Evolutionary conservation across 1,284 basidiomycete species (phyloP).

Genomic region (Ceraceosorus guamensis): DNA sequence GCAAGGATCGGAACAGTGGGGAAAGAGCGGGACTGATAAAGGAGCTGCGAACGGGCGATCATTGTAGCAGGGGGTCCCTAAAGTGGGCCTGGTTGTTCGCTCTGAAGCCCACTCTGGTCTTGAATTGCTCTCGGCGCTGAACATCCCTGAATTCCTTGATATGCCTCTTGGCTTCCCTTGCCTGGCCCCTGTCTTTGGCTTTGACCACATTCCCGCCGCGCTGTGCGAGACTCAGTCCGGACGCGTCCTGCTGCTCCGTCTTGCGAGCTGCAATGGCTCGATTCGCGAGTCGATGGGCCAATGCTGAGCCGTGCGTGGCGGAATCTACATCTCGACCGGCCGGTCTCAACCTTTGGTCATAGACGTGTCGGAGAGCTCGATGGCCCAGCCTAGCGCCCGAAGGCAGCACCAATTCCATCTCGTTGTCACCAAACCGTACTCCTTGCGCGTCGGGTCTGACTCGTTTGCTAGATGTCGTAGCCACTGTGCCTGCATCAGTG

Average conservation of each 20-base stretch:
- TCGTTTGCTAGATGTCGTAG: background rate
- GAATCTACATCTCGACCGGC: background rate
- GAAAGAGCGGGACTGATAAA: too few relatives aligned
- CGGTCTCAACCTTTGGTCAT: conserved; percentile 58
- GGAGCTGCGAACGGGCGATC: background rate
- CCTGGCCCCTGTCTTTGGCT: conserved; percentile 78
- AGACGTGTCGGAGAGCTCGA: conserved; percentile 76
- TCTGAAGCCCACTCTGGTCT: conserved; percentile 57
- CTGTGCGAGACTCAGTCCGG: conserved; percentile 15
- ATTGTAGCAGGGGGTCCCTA: conserved; percentile 45
- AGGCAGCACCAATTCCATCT: conserved; percentile 85
- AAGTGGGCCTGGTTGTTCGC: conserved; percentile 48
- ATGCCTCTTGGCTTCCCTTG: conserved; percentile 81
- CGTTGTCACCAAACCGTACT: conserved; percentile 48
- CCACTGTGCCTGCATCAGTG: conserved; percentile 51
- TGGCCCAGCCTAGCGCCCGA: conserved; percentile 89
- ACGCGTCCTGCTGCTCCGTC: conserved; percentile 5
- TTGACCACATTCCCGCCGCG: conserved; percentile 33
- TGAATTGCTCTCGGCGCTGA: conserved; percentile 69
- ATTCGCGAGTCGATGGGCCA: conserved; percentile 2
- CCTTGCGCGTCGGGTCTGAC: background rate
- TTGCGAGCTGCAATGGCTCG: conserved; percentile 11
- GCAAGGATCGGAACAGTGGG: too few relatives aligned
- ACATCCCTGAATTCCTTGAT: conserved; percentile 78
- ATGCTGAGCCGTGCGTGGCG: background rate